Evolutionary conservation across 164 flowering plant species (phyloP).

Genomic region (Umbilicus rupestris): DNA sequence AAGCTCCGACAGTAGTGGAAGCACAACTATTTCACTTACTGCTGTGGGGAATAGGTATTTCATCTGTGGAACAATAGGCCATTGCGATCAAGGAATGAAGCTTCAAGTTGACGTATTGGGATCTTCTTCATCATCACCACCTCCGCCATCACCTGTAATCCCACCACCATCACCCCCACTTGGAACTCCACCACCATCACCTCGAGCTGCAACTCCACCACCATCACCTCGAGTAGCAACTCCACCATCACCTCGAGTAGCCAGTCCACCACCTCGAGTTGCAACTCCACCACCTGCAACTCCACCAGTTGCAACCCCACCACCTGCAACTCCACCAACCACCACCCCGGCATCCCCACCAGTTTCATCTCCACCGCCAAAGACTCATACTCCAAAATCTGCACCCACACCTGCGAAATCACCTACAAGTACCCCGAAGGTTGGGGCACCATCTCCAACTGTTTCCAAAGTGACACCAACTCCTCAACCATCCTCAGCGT

Average conservation of each 20-base stretch:
- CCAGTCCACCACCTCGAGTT: neutral
- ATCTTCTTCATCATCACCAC: conserved; percentile 13
- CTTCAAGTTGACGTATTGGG: conserved; percentile 24
- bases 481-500: neutral
- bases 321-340: neutral
- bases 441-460: neutral
- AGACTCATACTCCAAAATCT: too few species aligned
- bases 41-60: conserved; percentile 52
- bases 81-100: conserved; percentile 14
- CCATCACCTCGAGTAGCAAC: neutral
- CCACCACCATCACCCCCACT: conserved; percentile 13
- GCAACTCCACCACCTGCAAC: neutral
- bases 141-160: conserved; percentile 12
- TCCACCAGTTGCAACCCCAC: too few species aligned
- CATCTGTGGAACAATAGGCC: conserved; percentile 51
- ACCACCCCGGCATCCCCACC: neutral
- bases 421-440: too few species aligned
- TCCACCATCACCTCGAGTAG: neutral
- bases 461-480: neutral
- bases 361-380: neutral
- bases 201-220: conserved; percentile 12
- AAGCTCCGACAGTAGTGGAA: conserved; percentile 20
- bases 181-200: conserved; percentile 8
- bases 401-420: too few species aligned
- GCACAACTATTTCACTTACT: conserved; percentile 34